These are phyloP conservation scores for Ophiostoma sp. DNA, from an alignment of 2,329 filamentous ascomycete species.

Conservation along the genomic window DNA sequence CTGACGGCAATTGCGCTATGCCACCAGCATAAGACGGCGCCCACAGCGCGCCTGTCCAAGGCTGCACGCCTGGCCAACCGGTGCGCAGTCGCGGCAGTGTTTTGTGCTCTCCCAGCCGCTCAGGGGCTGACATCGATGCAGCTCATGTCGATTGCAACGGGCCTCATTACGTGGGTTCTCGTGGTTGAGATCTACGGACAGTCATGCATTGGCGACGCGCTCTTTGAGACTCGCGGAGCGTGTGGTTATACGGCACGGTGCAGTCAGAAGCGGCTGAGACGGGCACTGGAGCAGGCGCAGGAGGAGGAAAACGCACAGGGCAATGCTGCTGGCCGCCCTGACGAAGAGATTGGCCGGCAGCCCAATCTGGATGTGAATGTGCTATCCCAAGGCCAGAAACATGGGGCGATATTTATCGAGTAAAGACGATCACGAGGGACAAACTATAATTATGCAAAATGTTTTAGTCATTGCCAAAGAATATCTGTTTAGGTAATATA, in stretches of 20 bases:
- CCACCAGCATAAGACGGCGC: constrained; percentile 51
- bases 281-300: constrained; percentile 28
- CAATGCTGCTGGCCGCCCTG: neutral
- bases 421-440: neutral
- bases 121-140: constrained; percentile 41
- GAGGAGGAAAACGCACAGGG: constrained; percentile 5
- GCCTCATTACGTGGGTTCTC: constrained; percentile 43
- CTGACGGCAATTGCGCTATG: constrained; percentile 51
- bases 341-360: constrained; percentile 15
- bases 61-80: constrained; percentile 48
- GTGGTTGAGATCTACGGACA: constrained; percentile 46
- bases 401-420: constrained; percentile 28
- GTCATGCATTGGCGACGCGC: constrained; percentile 41
- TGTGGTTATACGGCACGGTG: constrained; percentile 41
- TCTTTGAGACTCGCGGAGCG: constrained; percentile 38
- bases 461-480: neutral
- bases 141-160: constrained; percentile 43
- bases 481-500: neutral
- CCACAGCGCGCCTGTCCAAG: constrained; percentile 46
- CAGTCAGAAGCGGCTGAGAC: constrained; percentile 37
- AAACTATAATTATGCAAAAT: neutral
- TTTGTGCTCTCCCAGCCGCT: constrained; percentile 52
- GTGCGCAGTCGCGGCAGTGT: constrained; percentile 43
- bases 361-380: constrained; percentile 30
- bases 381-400: constrained; percentile 30